Base-by-base conservation (phyloP, 2,329 filamentous ascomycete genomes). In the Neophaeococcomyces mojaviensis region DNA sequence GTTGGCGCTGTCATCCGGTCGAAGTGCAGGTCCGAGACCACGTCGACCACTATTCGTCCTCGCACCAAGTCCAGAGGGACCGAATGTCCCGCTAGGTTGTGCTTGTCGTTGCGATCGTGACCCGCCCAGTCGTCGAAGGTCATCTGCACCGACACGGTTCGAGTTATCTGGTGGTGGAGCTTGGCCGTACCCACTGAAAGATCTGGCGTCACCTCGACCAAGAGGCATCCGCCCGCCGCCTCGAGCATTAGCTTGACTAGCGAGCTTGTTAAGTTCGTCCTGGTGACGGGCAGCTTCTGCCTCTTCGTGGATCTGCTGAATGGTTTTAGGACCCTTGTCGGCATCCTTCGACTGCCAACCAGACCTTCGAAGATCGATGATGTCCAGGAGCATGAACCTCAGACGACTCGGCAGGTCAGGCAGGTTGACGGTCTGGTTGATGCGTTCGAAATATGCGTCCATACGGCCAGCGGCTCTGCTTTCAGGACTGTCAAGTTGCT, bases 281-380 rank as follows among this genome's bases (percentile, higher is more conserved):
- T 88, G 87, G 68, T 90, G 89, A 56, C 85, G 81, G 36, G 84
- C 85, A 51, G 83, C 84, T 44, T 79, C 76, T 55, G 88, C 80
- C 68, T 88, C 84, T 56, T 82, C 84, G 63, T 88, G 86, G 56
- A 98, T 86, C 69, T 97, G 86, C 3, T 88, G 81, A 44, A 98
- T 84, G 7, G 92, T 98, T 81, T 96, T 96, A 49, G 92, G 92
- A 31, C 92, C 92, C 74, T 97, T 97, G 69, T 89, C 85, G 44
- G 73, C 71, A 63, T 94, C 88, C 75, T 95, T 96, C 47, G 87
- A 88, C 50, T 77, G 68, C 92, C 92, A 98, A 63, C 78, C 74
- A 43, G 74, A 71, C 62, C 68, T 79, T 56, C 92, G 83, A 54
- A 98, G 74, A 64, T 98, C 92, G 47, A 94, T 65, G 46, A 95